Evolutionary conservation across 2,329 filamentous ascomycete genomes (phyloP), one percentile per base, ranked within the genome.

Genomic region (Pseudocercospora macadamiae): DNA sequence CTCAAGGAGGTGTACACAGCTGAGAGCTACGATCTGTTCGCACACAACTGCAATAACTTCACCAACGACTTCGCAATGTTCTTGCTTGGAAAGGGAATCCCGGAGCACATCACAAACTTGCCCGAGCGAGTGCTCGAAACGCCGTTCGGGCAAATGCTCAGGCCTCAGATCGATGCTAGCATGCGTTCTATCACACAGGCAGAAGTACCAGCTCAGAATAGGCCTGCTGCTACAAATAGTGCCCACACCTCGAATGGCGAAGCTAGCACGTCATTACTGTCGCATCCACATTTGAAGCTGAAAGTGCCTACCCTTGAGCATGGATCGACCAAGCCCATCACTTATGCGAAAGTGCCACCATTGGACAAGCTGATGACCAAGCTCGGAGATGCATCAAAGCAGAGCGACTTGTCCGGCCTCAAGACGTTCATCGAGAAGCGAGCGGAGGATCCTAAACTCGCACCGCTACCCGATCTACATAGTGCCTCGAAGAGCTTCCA

Each of bases 31-130:
- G 91, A 97, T 71, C 79, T 97, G 4, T 96, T 90, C 78, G 68
- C 84, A 25, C 92, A 97, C 75, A 99, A 99, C 73, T 97, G 93
- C 57, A 99, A 97, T 78, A 97, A 97, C 75, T 99, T 97, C 75
- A 91, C 90, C 3, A 93, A 97, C 70, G 92, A 96, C 61, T 88
- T 97, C 65, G 81, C 91, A 63, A 95, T 90, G 74, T 97, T 97
- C 64, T 80, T 97, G 0, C 80, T 97, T 1, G 93, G 95, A 19
- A 89, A 87, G 66, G 90, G 91, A 2, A 97, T 97, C 60, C 95
- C 95, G 0, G 83, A 87, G 1, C 87, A 96, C 68, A 97, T 99
- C 65, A 84, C 86, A 26, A 91, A 88, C 65, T 87, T 97, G 71
- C 93, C 93, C 0, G 83, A 92, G 69, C 89, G 88, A 1, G 93